phyloP scores from a whole-genome alignment of 192 early-diverging fungal genomes.

The Backusella morwellensis region DNA sequence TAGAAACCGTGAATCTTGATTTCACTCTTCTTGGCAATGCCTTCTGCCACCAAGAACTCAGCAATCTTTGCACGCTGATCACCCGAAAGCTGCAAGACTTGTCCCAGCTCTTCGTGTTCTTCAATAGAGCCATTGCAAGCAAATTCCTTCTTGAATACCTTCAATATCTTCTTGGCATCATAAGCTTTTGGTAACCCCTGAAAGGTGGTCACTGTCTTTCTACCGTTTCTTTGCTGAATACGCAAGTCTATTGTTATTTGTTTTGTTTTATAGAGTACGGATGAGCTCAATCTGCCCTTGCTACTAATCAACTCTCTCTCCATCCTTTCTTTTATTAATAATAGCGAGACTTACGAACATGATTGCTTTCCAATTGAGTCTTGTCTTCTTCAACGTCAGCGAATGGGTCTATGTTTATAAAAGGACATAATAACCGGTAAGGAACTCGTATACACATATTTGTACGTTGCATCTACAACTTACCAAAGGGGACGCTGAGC shows the following conservation, averaged over 20 bases:
- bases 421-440: neutral
- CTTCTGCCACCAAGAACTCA: constrained; percentile 67
- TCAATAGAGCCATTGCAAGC: constrained; percentile 95
- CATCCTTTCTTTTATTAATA: neutral
- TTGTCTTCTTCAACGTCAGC: constrained; percentile 42
- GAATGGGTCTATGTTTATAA: constrained; percentile 35
- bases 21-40: constrained; percentile 74
- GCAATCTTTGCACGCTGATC: constrained; percentile 86
- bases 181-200: constrained; percentile 84
- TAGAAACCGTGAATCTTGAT: constrained; percentile 98
- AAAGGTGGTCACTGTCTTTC: constrained; percentile 94
- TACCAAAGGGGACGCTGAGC: constrained; percentile 31
- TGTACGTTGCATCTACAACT: neutral
- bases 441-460: neutral
- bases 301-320: neutral
- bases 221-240: constrained; percentile 94
- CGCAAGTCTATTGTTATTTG: constrained; percentile 74
- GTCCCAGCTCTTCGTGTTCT: constrained; percentile 85
- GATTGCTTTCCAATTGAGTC: constrained; percentile 24
- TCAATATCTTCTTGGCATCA: constrained; percentile 87
- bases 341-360: constrained; percentile 42
- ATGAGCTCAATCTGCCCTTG: neutral
- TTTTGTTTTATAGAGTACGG: neutral
- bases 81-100: constrained; percentile 91
- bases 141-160: constrained; percentile 94